Conservation (phyloP, 345 rosid species). For the Citrus australasica region DNA sequence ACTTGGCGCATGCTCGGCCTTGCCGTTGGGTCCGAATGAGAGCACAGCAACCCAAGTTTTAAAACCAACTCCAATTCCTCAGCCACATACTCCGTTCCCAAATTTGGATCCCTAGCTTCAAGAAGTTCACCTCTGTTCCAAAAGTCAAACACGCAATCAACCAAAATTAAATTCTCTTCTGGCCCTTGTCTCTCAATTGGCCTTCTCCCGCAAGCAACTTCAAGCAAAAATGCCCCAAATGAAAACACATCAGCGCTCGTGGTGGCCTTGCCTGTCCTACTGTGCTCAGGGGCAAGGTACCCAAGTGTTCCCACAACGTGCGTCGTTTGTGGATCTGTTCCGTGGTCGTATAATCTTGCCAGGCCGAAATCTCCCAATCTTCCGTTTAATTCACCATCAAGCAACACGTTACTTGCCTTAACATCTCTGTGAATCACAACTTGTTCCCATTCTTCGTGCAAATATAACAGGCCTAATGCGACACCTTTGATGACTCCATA, state of each 20-base stretch:
- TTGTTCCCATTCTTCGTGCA: slow-evolving; percentile 70
- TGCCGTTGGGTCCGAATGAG: slow-evolving; percentile 36
- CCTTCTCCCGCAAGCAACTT: slow-evolving; percentile 56
- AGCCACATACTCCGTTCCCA: slow-evolving; percentile 30
- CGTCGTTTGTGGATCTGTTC: slow-evolving; percentile 55
- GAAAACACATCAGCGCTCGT: slow-evolving; percentile 49
- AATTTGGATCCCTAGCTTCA: slow-evolving; percentile 38
- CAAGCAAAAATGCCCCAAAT: slow-evolving; percentile 60
- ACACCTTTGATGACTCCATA: slow-evolving; percentile 50
- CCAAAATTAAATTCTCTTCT: slow-evolving; percentile 28
- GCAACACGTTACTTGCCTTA: slow-evolving; percentile 57
- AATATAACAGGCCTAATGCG: slow-evolving; percentile 50
- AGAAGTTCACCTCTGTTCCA: slow-evolving; percentile 35
- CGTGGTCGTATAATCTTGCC: slow-evolving; percentile 58
- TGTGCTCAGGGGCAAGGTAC: slow-evolving; percentile 63
- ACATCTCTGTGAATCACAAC: slow-evolving; percentile 65
- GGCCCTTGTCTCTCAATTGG: slow-evolving; percentile 31
- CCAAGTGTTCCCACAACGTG: slow-evolving; percentile 56
- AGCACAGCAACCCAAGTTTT: slow-evolving; percentile 59
- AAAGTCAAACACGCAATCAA: slow-evolving; percentile 42
- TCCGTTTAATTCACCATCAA: slow-evolving; percentile 53
- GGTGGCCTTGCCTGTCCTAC: slow-evolving; percentile 50
- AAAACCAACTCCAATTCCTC: slow-evolving; percentile 52
- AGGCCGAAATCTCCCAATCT: slow-evolving; percentile 66
- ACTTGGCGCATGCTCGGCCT: slow-evolving; percentile 67